Evolutionary conservation across 192 early-diverging fungal species (phyloP), one percentile per base, ranked within the genome.

Genomic region (Spizellomyces punctatus): DNA sequence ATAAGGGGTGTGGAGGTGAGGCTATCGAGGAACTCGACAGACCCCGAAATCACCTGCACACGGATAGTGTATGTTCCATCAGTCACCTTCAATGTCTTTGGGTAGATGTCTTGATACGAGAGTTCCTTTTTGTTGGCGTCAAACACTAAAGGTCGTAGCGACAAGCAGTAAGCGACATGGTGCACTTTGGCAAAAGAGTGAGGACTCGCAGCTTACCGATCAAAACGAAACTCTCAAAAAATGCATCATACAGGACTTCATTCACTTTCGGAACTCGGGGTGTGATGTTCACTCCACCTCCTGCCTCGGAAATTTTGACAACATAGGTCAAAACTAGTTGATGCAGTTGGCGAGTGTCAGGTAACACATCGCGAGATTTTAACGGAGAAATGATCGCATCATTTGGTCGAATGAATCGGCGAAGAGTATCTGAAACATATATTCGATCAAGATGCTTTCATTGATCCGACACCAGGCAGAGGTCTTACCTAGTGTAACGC

Each of bases 21-120:
- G 46, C 90, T 87, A 12, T 95, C 91, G n/a, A 98, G 83, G 0
- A 86, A 73, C 64, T 85, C 85, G 41, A 92, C 76, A 10, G 72
- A 83, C 58, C 88, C 80, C 22, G 91, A 90, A 27, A 88, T 79
- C 14, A 99, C 68, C 80, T 94, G 95, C 43, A 89, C 90, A 22
- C 88, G 90, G 36, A 96, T 78, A 5, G 86, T 85, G 76, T 97
- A 98, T 52, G 93, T 93, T 42, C 97, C 97, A 67, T 85, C 83
- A 22, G 78, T 71, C 8, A 99, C 72, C 47, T 90, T 90, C 19
- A 93, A 67, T 0, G 67, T 71, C 62, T 88, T 89, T 27, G 91
- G 72, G 75, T 94, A 96, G 27, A 91, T 84, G 79, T 92, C 92
- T 56, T 71, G 79, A 21, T 82, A 85, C 0, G 81, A 85, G 17